Conservation (phyloP, 2,329 filamentous ascomycete species). For the Fusarium acutatum region DNA sequence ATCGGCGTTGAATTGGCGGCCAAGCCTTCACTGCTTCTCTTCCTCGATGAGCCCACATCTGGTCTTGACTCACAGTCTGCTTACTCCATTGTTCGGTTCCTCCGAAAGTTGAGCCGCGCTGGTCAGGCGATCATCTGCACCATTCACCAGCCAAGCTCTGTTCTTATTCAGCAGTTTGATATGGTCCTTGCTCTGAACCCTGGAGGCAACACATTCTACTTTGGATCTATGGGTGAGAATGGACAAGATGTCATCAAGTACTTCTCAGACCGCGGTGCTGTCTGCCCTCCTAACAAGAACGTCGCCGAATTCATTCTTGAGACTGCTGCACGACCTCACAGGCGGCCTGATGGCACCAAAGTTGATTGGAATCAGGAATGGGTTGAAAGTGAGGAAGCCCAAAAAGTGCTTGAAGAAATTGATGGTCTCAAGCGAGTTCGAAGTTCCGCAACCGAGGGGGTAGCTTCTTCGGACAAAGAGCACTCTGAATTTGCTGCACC, state of each 20-base stretch:
- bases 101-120: conserved; percentile 65
- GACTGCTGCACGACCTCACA: conserved; percentile 50
- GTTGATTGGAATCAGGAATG: conserved; percentile 82
- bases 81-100: conserved; percentile 66
- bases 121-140: conserved; percentile 68
- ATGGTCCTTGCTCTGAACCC: conserved; percentile 59
- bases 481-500: conserved; percentile 72
- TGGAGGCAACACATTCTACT: conserved; percentile 63
- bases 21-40: conserved; percentile 66
- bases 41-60: conserved; percentile 67
- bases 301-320: conserved; percentile 60
- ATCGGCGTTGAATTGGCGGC: conserved; percentile 62
- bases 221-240: conserved; percentile 60
- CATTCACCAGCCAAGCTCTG: conserved; percentile 64
- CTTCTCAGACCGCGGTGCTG: conserved; percentile 67
- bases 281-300: conserved; percentile 67
- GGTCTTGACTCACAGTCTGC: conserved; percentile 65
- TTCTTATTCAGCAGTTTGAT: conserved; percentile 64
- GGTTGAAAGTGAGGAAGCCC: conserved; percentile 70
- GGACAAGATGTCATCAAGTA: conserved; percentile 57
- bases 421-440: conserved; percentile 31
- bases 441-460: conserved; percentile 29
- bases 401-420: conserved; percentile 70
- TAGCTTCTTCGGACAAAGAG: not conserved
- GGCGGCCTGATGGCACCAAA: conserved; percentile 47